phyloP scores from a whole-genome alignment of 768 basidiomycete species.

The Kwoniella shandongensis region DNA sequence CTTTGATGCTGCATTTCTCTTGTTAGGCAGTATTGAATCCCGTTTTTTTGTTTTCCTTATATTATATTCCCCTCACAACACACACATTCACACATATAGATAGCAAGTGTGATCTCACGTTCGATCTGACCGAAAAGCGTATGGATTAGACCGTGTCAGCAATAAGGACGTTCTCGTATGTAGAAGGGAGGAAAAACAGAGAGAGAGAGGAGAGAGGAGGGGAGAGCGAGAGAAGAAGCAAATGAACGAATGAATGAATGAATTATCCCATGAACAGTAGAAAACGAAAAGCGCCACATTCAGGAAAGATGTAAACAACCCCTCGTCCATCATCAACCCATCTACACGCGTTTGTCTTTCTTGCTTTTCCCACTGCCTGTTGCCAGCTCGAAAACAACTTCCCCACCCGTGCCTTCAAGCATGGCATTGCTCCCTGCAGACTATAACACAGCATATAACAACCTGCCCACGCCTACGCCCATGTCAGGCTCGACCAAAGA shows the following conservation, averaged over 20 bases:
- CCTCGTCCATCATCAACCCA: no score
- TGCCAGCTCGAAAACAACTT: no score
- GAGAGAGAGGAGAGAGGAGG: background rate
- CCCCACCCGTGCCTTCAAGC: no score
- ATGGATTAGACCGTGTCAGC: background rate
- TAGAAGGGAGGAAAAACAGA: background rate
- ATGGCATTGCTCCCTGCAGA: no score
- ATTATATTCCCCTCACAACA: background rate
- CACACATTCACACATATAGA: no score
- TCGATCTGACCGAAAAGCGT: no score
- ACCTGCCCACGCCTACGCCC: no score
- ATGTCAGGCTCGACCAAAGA: background rate
- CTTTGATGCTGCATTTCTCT: no score
- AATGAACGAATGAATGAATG: constrained; percentile 1
- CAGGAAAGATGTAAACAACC: constrained; percentile 1
- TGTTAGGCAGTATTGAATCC: background rate
- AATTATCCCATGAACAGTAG: no score
- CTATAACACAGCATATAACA: no score
- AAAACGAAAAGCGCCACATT: no score
- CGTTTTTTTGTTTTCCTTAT: constrained; percentile 1
- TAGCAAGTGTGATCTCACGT: no score
- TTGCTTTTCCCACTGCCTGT: background rate
- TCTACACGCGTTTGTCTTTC: constrained; percentile 9
- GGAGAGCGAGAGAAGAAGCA: background rate
- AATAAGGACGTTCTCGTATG: background rate